These are phyloP conservation scores for Kodamaea fukazawae DNA, from an alignment of 805 yeast species.

Conservation along the genomic window DNA sequence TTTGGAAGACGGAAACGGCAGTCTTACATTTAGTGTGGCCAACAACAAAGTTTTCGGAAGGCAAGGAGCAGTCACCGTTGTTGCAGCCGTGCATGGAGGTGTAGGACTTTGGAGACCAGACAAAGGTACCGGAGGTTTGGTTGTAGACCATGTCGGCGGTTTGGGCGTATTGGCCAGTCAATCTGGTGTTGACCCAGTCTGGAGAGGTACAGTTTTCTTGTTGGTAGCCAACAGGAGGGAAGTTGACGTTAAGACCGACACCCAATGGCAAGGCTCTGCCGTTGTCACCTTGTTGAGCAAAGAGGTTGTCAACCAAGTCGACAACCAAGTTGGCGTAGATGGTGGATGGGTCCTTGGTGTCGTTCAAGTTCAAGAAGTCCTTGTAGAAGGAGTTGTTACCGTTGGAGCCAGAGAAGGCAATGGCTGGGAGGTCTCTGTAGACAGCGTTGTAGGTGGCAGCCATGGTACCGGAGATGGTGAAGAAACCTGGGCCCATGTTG, in stretches of 20 bases:
- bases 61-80: slow-evolving; percentile 45
- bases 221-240: slow-evolving; percentile 40
- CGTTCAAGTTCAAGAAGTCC: slow-evolving; percentile 41
- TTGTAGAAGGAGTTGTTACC: slow-evolving; percentile 47
- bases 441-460: slow-evolving; percentile 50
- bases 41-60: slow-evolving; percentile 37
- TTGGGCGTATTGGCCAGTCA: slow-evolving; percentile 40
- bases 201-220: slow-evolving; percentile 45
- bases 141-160: slow-evolving; percentile 37
- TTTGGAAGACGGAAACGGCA: slow-evolving; percentile 24
- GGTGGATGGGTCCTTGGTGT: slow-evolving; percentile 40
- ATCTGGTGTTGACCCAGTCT: slow-evolving; percentile 42
- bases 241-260: slow-evolving; percentile 48
- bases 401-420: slow-evolving; percentile 53
- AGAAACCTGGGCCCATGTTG: slow-evolving; percentile 42
- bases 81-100: slow-evolving; percentile 24
- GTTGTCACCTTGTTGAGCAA: slow-evolving; percentile 37
- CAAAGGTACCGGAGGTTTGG: slow-evolving; percentile 34
- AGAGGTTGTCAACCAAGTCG: slow-evolving; percentile 37
- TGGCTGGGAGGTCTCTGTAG: slow-evolving; percentile 48
- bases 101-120: slow-evolving; percentile 13
- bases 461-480: slow-evolving; percentile 49
- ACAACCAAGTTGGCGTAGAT: slow-evolving; percentile 43
- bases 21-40: slow-evolving; percentile 25
- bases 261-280: slow-evolving; percentile 40